Evolutionary conservation across 83 land plant genomes (phyloP), one percentile per base, ranked within the genome.

Genomic region (Diphasiastrum complanatum): DNA sequence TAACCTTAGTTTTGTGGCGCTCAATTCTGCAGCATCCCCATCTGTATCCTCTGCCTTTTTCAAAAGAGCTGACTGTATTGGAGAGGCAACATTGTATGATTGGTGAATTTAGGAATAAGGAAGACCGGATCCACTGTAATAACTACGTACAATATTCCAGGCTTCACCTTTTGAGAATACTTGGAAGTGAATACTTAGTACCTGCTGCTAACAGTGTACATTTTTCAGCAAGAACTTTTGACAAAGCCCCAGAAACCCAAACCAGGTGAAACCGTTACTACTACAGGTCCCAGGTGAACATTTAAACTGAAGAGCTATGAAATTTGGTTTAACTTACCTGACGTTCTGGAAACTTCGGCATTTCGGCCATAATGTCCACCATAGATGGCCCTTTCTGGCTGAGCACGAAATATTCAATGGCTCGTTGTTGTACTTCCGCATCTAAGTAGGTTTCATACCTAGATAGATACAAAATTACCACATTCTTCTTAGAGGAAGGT

Each of bases 281-380:
- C n/a, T n/a, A n/a, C n/a, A n/a, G n/a, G n/a, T n/a, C n/a, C n/a
- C n/a, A n/a, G n/a, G n/a, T n/a, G n/a, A n/a, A n/a, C n/a, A n/a
- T n/a, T n/a, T n/a, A n/a, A n/a, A n/a, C n/a, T n/a, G n/a, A n/a
- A n/a, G n/a, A n/a, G n/a, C n/a, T n/a, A n/a, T n/a, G n/a, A n/a
- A n/a, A n/a, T n/a, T n/a, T n/a, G n/a, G n/a, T n/a, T n/a, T n/a
- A n/a, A n/a, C 43, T 29, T 65, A 95, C 99, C 87, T 95, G 85
- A 35, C 99, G 82, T 67, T 89, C 93, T 47, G 99, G 97, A 66
- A 95, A 95, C 68, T 90, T 90, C 2, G 99, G 99, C 99, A 95
- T 95, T 79, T 95, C 99, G 61, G 93, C 99, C 65, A 95, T 71
- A 50, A 95, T 78, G 69, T 95, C 99, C 75, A 83, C 76, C 55